These are phyloP conservation scores for Epichloe elymi DNA, from an alignment of 2,329 filamentous ascomycete genomes.

Conservation along the genomic window DNA sequence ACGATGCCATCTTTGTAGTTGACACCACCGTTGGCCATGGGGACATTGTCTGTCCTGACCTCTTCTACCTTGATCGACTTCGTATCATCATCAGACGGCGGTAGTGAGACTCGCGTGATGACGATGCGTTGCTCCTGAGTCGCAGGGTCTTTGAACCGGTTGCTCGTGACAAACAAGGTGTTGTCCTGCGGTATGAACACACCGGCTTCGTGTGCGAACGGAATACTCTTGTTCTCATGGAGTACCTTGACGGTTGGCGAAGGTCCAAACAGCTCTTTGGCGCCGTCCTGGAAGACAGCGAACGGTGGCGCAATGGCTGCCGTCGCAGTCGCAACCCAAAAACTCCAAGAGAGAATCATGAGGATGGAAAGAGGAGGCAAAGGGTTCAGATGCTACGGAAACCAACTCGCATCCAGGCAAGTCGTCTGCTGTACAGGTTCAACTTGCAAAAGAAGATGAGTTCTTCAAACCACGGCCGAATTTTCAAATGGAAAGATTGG, in stretches of 20 bases:
- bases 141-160: slow-evolving; percentile 13
- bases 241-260: slow-evolving; percentile 23
- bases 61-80: slow-evolving; percentile 17
- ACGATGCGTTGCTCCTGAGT: slow-evolving; percentile 15
- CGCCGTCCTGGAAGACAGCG: slow-evolving; percentile 7
- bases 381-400: too few relatives aligned
- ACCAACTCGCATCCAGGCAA: too few relatives aligned
- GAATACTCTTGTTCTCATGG: slow-evolving; percentile 23
- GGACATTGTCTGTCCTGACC: slow-evolving; percentile 18
- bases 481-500: accelerated
- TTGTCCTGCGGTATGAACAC: slow-evolving; percentile 19
- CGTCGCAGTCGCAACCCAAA: not conserved
- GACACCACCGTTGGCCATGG: slow-evolving; percentile 36
- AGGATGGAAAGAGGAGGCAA: not conserved
- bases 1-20: slow-evolving; percentile 29
- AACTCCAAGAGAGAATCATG: not conserved
- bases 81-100: slow-evolving; percentile 3
- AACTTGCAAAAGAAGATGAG: too few relatives aligned
- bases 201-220: slow-evolving; percentile 36
- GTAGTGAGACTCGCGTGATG: slow-evolving; percentile 16
- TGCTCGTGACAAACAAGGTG: slow-evolving; percentile 22
- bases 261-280: slow-evolving; percentile 18
- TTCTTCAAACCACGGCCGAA: too few relatives aligned
- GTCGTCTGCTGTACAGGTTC: too few relatives aligned
- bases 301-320: not conserved